Percentiles rank a stretch among this genome's conserved stretches.
phyloP scores from a whole-genome alignment of 306 rosid genomes.

The Sicyos edulis region DNA sequence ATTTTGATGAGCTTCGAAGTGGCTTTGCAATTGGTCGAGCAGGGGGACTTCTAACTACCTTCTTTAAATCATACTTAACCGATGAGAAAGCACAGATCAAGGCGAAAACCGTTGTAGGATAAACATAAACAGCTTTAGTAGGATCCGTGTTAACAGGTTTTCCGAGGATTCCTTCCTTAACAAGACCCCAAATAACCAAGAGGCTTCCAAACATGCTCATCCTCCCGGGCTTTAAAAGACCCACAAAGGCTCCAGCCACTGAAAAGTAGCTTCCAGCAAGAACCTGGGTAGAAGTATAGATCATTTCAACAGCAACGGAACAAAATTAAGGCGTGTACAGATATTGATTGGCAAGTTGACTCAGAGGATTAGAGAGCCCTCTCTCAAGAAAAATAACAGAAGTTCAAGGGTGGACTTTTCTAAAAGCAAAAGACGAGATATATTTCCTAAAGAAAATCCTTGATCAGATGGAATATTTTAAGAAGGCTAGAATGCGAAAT shows the following conservation, averaged over 20 bases:
- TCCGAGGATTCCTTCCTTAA: slow-evolving; percentile 88
- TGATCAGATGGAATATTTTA: not conserved
- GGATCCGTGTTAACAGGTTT: slow-evolving; percentile 74
- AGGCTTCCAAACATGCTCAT: slow-evolving; percentile 94
- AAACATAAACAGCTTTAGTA: slow-evolving; percentile 60
- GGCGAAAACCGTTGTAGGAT: slow-evolving; percentile 80
- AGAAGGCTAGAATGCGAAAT: not conserved
- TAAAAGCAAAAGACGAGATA: not conserved
- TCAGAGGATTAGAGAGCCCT: not conserved
- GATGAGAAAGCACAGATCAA: slow-evolving; percentile 72
- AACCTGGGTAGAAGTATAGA: slow-evolving; percentile 40
- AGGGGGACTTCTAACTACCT: slow-evolving; percentile 49
- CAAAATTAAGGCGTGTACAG: not conserved
- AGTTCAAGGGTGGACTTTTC: not conserved
- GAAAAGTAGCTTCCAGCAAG: slow-evolving; percentile 94
- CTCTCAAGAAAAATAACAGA: not conserved
- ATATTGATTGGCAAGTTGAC: not conserved
- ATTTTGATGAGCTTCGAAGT: slow-evolving; percentile 67
- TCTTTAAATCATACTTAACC: slow-evolving; percentile 74
- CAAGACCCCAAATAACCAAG: slow-evolving; percentile 27
- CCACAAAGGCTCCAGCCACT: slow-evolving; percentile 97
- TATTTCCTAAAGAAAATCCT: not conserved
- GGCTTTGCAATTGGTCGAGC: slow-evolving; percentile 55
- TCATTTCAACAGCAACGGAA: not conserved
- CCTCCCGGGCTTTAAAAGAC: slow-evolving; percentile 84